Percentiles rank a stretch among this genome's conserved stretches.
Conservation (phyloP, 108 stramenopile genomes). For the Nannochloropsis salina region DNA sequence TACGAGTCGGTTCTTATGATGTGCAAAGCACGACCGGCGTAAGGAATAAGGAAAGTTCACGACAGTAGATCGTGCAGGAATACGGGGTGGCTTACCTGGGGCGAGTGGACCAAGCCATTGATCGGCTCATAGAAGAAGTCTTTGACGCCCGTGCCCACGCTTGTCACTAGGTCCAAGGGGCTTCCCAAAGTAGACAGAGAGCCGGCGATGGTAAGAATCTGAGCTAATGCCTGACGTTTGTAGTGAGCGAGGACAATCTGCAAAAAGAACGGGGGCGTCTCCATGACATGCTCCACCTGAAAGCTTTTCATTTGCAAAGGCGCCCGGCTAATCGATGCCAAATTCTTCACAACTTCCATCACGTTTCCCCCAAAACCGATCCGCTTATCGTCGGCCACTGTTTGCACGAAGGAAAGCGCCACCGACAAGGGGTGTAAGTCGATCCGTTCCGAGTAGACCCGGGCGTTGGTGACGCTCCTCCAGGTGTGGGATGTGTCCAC, state of each 20-base stretch:
- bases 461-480: not conserved
- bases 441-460: not conserved
- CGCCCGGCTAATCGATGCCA: not conserved
- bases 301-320: not conserved
- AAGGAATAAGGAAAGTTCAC: too few species aligned
- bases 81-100: not conserved
- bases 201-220: constrained; percentile 37
- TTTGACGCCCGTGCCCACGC: constrained; percentile 38
- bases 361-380: not conserved
- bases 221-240: not conserved
- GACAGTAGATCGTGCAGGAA: too few species aligned
- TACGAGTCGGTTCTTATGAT: too few species aligned
- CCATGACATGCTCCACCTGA: constrained; percentile 23
- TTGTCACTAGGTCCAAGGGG: constrained; percentile 38
- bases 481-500: not conserved
- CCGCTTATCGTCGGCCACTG: not conserved
- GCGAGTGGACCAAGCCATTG: constrained; percentile 23
- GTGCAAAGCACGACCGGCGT: too few species aligned
- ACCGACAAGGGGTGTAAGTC: not conserved
- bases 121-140: constrained; percentile 40
- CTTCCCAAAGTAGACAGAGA: constrained; percentile 38
- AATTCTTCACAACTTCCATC: not conserved
- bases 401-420: not conserved
- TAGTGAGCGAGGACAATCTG: not conserved
- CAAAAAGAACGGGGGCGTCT: not conserved